Evolutionary conservation across 192 early-diverging fungal genomes (phyloP).

Genomic region (Coemansia sp.): DNA sequence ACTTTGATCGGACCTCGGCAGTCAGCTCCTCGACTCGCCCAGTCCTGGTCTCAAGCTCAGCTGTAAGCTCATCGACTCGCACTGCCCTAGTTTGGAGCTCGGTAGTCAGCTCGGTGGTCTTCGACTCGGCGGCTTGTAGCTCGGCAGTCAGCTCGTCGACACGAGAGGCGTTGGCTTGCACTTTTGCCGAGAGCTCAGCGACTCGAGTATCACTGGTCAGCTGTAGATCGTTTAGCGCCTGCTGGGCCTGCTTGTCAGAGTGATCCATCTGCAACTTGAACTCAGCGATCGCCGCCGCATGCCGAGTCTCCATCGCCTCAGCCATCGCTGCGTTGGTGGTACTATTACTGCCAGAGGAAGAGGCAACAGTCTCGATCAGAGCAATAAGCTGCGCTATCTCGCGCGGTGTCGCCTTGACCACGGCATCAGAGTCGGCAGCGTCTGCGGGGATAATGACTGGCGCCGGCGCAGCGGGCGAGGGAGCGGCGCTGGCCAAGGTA

Average conservation of each 20-base stretch:
- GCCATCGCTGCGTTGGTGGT: neutral
- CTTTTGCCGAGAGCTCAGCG: neutral
- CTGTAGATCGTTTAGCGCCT: conserved; percentile 1
- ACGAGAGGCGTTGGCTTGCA: conserved; percentile 3
- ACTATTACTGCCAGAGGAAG: neutral
- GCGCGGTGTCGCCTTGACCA: conserved; percentile 12
- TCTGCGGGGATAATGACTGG: neutral
- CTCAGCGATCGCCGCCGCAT: neutral
- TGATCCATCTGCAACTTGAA: conserved; percentile 18
- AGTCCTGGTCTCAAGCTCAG: neutral
- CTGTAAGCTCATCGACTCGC: neutral
- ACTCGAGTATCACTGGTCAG: neutral
- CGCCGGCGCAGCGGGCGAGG: conserved; percentile 20
- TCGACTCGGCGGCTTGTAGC: conserved; percentile 2
- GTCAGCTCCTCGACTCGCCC: neutral
- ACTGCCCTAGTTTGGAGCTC: neutral
- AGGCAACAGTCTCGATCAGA: conserved; percentile 24
- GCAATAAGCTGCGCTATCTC: conserved; percentile 34
- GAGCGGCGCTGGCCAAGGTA: neutral
- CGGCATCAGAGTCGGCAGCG: neutral
- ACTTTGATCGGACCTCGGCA: neutral
- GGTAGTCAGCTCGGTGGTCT: neutral
- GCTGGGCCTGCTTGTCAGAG: conserved; percentile 10
- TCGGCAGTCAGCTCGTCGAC: neutral
- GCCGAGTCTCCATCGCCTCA: conserved; percentile 1